Base-by-base conservation (phyloP, 441 rosid genomes). In the Aleurites moluccanus region DNA sequence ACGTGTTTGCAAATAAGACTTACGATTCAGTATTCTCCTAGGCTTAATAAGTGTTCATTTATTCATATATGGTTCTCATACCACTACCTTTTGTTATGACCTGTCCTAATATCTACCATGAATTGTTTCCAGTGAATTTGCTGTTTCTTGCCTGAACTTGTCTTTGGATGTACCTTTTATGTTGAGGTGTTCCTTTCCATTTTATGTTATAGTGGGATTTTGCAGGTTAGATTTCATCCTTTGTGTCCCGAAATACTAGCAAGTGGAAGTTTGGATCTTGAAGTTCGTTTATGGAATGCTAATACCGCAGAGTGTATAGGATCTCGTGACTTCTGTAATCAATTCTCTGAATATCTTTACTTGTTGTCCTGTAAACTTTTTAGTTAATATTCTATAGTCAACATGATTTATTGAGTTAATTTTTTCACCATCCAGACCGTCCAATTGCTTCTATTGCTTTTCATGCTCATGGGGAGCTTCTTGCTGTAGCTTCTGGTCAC, bases 381-480 rank as follows among this genome's bases (percentile, higher is more conserved):
- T 38, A 55, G 25, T 64, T 52, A 47, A 60, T 16, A 53, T 2
- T 52, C 64, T 71, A 21, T 50, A 44, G 27, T 76, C 66, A 72
- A 64, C 77, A 68, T 79, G 60, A 65, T 30, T 38, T 66, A 73
- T 64, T 45, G 44, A 69, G 67, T 68, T 79, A 53, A 28, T 27
- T 42, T 28, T 55, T 78, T 65, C 62, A 59, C 77, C 49, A 73
- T 66, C 74, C 80, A 94, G 98, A 83, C 75, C 93, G 95, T 75
- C 98, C 97, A 28, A 94, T 94, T 80, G 97, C 98, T 79, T 94
- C 97, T 40, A 92, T 94, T 75, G 97, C 98, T 73, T 94, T 94
- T 78, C 98, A 94, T 57, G 97, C 97, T 10, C 91, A 80, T 80
- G 97, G 97, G 50, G 97, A 91, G 76, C 79, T 94, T 67, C 97